These are phyloP conservation scores for Populus tomentosa DNA, from an alignment of 441 rosid species.

Conservation along the genomic window DNA sequence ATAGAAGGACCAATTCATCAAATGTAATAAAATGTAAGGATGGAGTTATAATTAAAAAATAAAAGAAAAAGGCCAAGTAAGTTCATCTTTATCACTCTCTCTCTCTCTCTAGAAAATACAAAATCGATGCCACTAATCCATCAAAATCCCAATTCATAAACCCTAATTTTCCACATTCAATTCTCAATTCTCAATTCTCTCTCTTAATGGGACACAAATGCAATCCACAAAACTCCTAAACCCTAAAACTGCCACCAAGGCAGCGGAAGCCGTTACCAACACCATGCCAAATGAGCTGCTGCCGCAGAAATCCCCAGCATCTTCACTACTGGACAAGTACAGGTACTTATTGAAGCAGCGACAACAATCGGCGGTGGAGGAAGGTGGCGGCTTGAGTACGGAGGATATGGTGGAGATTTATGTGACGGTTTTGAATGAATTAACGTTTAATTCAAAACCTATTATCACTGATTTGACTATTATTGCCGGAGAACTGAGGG, in stretches of 20 bases:
- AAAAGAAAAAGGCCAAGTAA: too few species aligned
- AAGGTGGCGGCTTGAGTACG: conserved; percentile 30
- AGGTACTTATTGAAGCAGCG: conserved; percentile 49
- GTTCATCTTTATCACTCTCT: not conserved
- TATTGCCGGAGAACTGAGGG: conserved; percentile 85
- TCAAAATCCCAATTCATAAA: conserved; percentile 24
- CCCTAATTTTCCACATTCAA: not conserved
- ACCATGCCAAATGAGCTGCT: conserved; percentile 3
- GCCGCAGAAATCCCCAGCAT: conserved; percentile 27
- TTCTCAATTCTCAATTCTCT: not conserved
- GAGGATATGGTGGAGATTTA: conserved; percentile 76
- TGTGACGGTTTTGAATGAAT: conserved; percentile 56
- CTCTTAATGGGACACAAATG: not conserved
- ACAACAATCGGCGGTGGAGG: conserved; percentile 33
- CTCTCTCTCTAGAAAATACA: not conserved
- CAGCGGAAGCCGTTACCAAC: not conserved
- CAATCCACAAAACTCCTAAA: conserved; percentile 24
- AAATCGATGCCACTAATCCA: not conserved
- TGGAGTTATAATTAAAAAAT: not conserved
- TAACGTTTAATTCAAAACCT: conserved; percentile 91
- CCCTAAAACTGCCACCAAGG: conserved; percentile 5
- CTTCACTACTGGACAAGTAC: conserved; percentile 48
- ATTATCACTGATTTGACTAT: conserved; percentile 95
- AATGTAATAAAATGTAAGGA: not conserved
- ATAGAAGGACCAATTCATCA: not conserved